Evolutionary conservation across 352 stramenopile species (phyloP), one percentile per base, ranked within the genome.

Genomic region (Phytophthora multivora): DNA sequence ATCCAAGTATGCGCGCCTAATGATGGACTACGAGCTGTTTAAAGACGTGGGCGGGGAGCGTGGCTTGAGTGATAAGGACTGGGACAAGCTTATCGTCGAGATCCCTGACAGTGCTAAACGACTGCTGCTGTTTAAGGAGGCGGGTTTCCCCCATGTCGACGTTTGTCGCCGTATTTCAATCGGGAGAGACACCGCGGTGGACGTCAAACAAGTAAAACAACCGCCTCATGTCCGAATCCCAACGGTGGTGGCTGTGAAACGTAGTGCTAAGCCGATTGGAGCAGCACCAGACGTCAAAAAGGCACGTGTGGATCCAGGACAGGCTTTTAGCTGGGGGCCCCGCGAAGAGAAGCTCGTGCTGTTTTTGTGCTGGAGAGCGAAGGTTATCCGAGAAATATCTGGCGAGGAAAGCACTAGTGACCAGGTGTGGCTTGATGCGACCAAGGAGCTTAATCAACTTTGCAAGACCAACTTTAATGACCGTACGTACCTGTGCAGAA

Each of bases 21-120:
- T 75, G 52, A 66, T 69, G 63, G 67, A 75, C 41, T 75, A 69
- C 38, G 67, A 75, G 25, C 38, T 75, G 38, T 75, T 59, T 16
- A 42, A 69, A 21, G 47, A 69, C 30, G 56, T 72, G 15, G 52
- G 47, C n/a, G 56, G 47, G 10, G 49, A 66, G 49, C 35, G 41
- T 43, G 46, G 36, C 3, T 31, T 68, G 9, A 50, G 42, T 15
- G 67, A 75, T 5, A 13, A 54, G 13, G 56, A 35, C 11, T 75
- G 67, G 67, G 67, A 72, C 19, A 60, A 59, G 30, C 31, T 65
- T 15, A 63, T 75, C 30, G n/a, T 46, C 13, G 49, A 69, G 12
- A 58, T 65, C 21, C 62, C 67, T 19, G 52, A 64, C n/a, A 55
- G 58, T 6, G 57, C 50, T 19, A 39, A 55, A 21, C 52, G 63